These are phyloP conservation scores for Imleria badia DNA, from an alignment of 768 basidiomycete genomes.

Conservation along the genomic window DNA sequence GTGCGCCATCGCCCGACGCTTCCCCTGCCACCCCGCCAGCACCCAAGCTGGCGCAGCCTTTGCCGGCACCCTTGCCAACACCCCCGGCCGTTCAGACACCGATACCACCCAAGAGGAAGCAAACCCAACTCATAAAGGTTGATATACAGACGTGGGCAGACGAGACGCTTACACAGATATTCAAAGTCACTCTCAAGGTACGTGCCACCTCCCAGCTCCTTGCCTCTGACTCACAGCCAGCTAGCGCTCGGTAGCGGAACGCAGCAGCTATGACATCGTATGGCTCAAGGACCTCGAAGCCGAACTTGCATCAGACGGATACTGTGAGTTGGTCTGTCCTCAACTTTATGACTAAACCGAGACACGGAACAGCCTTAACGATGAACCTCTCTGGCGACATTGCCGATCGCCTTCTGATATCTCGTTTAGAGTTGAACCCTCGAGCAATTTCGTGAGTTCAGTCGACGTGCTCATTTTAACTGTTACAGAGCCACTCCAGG, in stretches of 20 bases:
- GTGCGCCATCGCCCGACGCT: conserved; percentile 33
- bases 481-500: conserved; percentile 34
- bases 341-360: neutral
- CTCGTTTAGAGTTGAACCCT: conserved; percentile 80
- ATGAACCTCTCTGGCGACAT: conserved; percentile 55
- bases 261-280: conserved; percentile 63
- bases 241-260: conserved; percentile 61
- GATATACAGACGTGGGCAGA: conserved; percentile 71
- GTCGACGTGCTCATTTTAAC: conserved; percentile 3
- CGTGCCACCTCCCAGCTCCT: conserved; percentile 24
- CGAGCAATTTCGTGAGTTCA: conserved; percentile 61
- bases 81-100: conserved; percentile 31
- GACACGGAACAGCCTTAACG: conserved; percentile 31
- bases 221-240: conserved; percentile 6
- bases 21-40: conserved; percentile 25
- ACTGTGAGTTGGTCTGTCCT: conserved; percentile 31
- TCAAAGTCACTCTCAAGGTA: conserved; percentile 82
- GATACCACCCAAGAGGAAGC: conserved; percentile 50
- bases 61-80: conserved; percentile 17
- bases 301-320: conserved; percentile 65
- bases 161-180: conserved; percentile 60
- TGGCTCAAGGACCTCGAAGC: conserved; percentile 78
- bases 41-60: conserved; percentile 35
- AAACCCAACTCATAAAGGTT: conserved; percentile 41
- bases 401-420: conserved; percentile 77